Evolutionary conservation across 768 basidiomycete genomes (phyloP), one percentile per base, ranked within the genome.

Genomic region (Rhodotorula diobovata): DNA sequence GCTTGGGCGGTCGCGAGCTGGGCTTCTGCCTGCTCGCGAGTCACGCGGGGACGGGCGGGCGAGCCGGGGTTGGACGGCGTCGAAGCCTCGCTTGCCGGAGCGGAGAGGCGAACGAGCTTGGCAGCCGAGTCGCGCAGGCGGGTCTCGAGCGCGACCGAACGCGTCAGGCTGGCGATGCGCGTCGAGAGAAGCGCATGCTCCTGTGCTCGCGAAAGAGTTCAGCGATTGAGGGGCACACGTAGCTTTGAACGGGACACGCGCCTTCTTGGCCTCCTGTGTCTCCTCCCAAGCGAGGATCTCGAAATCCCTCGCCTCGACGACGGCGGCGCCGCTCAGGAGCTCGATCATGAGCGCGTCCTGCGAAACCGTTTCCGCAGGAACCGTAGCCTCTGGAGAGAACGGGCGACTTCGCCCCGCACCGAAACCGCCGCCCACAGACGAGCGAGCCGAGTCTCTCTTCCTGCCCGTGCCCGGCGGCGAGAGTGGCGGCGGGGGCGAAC

Each of bases 301-400:
- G 78, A 86, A 90, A 56, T 87, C 86, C 41, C 89, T 87, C 77
- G 90, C 90, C 77, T 97, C 93, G n/a, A 97, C 88, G 53, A 91
- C 86, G 10, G 95, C 95, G 81, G 97, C 93, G 65, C 93, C 93
- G 53, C 93, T 90, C 73, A 98, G 82, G 51, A 99, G 84, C 79
- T 90, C 90, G 79, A 96, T 85, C 73, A 97, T 84, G 57, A 98
- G 85, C 72, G 93, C 90, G 76, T 96, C 93, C 56, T 88, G 85
- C 25, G 86, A 41, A 23, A 66, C 41, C 37, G 39, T 20, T 20
- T 32, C 43, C 18, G 32, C 30, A 6, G 32, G n/a, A 2, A 53
- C 62, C 21, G 58, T n/a, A 1, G 45, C 59, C 14, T 65, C 71
- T 4, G 71, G 67, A 21, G 67, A 68, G 60, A 72, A 71, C 14